Base-by-base conservation (phyloP, 2,329 filamentous ascomycete species). In the Podosphaera aphanis region DNA sequence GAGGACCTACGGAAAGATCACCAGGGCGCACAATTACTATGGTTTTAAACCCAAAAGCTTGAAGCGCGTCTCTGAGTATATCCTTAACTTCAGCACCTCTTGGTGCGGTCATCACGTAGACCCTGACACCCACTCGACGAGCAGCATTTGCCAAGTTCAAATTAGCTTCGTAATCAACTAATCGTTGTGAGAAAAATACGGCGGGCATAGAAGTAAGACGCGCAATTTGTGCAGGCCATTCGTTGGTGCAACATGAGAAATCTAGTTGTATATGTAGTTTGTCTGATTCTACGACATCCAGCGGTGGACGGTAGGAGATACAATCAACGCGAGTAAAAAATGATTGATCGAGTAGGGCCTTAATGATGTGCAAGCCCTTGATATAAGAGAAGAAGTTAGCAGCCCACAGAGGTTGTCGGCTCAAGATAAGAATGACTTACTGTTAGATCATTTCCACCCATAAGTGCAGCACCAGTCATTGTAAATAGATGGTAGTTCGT, bases 121-220 rank as follows among this genome's bases (percentile, higher is more conserved):
- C 79, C 52, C 74, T 74, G 10, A 74, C 71, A 31, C 83, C 83
- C 0, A 77, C 73, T 3, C 69, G 70, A 57, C 79, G 83, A 38
- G 86, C 83, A 0, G 79, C 75, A 49, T 71, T 70, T 2, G 83
- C 85, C 20, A 93, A 68, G 51, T 79, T 76, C 43, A 92, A 61
- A 62, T 93, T 93, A 39, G 93, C 67, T 57, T 90, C 84, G 58
- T 85, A 74, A 64, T 94, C 88, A 51, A 94, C 81, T 58, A 82
- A 81, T 64, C 83, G 80, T 63, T 94, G 88, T 49, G 81, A 85
- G 63, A 88, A 75, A 64, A 90, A 77, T 51, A 80, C 65, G 1
- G 66, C 59, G 0, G 81, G 76, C 0, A 66, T 50, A 0, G 77
- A 71, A 0, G 63, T 57, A 40, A 80, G 62, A 29, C 64, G 61